phyloP scores from a whole-genome alignment of 371 early-diverging fungal genomes.

The Mortierella sp. region DNA sequence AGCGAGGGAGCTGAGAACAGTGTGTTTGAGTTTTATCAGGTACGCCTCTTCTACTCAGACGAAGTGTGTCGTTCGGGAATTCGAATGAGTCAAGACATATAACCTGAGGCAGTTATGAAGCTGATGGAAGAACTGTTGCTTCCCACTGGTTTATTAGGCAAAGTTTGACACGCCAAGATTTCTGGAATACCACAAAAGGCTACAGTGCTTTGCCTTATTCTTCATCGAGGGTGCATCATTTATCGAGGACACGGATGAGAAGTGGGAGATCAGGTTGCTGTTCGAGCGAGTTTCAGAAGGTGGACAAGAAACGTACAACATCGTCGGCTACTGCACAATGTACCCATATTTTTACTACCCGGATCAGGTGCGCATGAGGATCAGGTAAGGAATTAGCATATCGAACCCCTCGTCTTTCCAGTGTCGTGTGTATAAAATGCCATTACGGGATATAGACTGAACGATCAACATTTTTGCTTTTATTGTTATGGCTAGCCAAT shows the following conservation, averaged over 20 bases:
- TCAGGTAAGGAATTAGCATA: slow-evolving; percentile 64
- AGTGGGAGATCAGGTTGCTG: slow-evolving; percentile 84
- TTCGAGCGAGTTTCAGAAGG: slow-evolving; percentile 48
- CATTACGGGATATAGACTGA: neutral
- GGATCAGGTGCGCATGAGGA: slow-evolving; percentile 80
- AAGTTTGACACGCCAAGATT: slow-evolving; percentile 72
- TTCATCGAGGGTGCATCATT: slow-evolving; percentile 93
- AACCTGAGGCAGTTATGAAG: too few relatives aligned
- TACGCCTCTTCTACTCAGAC: slow-evolving; percentile 31
- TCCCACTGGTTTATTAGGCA: slow-evolving; percentile 46
- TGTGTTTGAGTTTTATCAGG: slow-evolving; percentile 83
- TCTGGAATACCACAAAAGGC: slow-evolving; percentile 78
- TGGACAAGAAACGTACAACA: slow-evolving; percentile 64
- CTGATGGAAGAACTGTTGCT: too few relatives aligned
- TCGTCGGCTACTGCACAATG: slow-evolving; percentile 84
- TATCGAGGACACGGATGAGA: slow-evolving; percentile 85
- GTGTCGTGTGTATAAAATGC: too few relatives aligned
- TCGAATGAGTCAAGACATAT: neutral
- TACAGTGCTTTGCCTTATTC: slow-evolving; percentile 82
- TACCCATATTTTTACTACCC: slow-evolving; percentile 89
- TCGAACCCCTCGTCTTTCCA: too few relatives aligned
- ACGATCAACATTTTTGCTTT: neutral
- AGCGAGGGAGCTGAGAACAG: slow-evolving; percentile 56
- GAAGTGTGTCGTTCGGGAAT: too few relatives aligned
- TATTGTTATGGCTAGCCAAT: slow-evolving; percentile 73